Conservation (phyloP, 2,329 filamentous ascomycete species). For the Leptographium procerum region DNA sequence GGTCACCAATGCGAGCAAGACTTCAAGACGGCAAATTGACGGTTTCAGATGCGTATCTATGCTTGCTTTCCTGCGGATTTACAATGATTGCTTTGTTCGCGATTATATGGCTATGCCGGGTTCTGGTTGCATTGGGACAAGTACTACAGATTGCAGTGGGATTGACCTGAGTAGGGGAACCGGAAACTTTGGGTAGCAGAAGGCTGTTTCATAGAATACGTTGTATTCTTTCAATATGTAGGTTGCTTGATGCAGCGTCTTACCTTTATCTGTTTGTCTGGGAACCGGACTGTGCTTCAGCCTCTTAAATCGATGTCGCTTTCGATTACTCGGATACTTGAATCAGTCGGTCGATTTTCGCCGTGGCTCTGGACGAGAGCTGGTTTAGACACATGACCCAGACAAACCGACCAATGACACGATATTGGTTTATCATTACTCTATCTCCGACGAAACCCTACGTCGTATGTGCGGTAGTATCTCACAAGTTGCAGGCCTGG, state of each 20-base stretch:
- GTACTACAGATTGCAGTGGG: background rate
- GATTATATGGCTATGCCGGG: conserved; percentile 15
- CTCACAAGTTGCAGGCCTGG: too few species aligned
- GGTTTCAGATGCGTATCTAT: conserved; percentile 16
- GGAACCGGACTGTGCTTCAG: background rate
- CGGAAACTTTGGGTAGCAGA: background rate
- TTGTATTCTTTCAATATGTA: background rate
- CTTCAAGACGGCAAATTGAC: conserved; percentile 15
- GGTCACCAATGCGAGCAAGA: conserved; percentile 23
- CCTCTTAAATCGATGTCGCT: too few species aligned
- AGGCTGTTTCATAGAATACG: background rate
- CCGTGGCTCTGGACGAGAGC: background rate
- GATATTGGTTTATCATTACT: conserved; percentile 9
- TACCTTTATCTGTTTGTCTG: background rate
- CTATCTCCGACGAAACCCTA: background rate
- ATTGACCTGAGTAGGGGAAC: background rate
- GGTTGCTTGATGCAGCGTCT: background rate
- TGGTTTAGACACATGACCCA: background rate
- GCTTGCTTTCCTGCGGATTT: conserved; percentile 18
- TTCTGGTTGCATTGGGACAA: conserved; percentile 1
- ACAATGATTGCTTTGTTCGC: conserved; percentile 12
- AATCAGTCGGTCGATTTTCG: conserved; percentile 4
- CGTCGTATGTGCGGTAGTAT: background rate
- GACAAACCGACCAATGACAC: conserved; percentile 7
- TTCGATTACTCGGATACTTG: too few species aligned